Conservation (phyloP, 148 eudicot genomes). For the Silene uniflora region DNA sequence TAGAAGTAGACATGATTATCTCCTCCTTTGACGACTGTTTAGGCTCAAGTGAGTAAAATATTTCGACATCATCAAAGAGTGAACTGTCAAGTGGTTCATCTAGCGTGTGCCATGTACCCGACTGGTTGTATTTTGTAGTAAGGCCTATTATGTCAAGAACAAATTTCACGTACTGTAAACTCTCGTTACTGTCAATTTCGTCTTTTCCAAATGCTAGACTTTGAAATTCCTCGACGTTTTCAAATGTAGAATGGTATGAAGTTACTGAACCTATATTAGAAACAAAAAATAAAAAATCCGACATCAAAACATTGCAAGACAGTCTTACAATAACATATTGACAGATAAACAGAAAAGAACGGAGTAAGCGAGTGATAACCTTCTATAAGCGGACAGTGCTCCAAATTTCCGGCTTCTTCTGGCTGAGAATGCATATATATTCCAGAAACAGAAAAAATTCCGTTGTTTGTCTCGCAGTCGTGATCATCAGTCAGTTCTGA, state of each 20-base stretch:
- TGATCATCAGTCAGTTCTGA: not conserved
- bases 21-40: slow-evolving; percentile 21
- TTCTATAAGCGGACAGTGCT: not conserved
- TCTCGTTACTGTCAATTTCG: slow-evolving; percentile 24
- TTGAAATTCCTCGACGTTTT: not conserved
- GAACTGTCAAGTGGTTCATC: slow-evolving; percentile 51
- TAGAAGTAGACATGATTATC: slow-evolving; percentile 9
- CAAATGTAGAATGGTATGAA: not conserved
- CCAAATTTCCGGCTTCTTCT: not conserved
- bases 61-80: slow-evolving; percentile 52
- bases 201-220: not conserved
- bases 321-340: no score
- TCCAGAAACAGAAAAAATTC: not conserved
- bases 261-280: slow-evolving; percentile 17
- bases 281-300: not conserved
- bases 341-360: not conserved
- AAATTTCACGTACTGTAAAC: slow-evolving; percentile 47
- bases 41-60: slow-evolving; percentile 42
- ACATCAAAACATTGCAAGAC: not conserved
- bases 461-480: slow-evolving; percentile 1
- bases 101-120: slow-evolving; percentile 37
- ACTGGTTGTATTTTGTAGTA: slow-evolving; percentile 24
- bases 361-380: slow-evolving; percentile 2
- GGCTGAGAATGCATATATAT: not conserved
- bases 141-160: slow-evolving; percentile 56